phyloP scores from a whole-genome alignment of 495 filamentous ascomycete species.

The Neurospora cerealis region DNA sequence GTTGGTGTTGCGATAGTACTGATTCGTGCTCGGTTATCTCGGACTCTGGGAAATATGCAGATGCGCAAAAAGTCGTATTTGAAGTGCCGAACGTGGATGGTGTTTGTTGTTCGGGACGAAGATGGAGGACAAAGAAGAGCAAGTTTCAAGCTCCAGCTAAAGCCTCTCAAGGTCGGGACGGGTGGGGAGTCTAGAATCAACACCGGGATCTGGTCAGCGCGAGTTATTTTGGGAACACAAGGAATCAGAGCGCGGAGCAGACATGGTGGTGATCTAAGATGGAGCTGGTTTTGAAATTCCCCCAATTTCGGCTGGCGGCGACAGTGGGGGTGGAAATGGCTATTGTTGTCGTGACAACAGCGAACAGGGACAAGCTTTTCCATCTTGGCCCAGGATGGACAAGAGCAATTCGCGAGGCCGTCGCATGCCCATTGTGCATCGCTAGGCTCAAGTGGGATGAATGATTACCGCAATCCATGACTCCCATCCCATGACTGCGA shows the following conservation, averaged over 20 bases:
- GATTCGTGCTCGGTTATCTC: neutral
- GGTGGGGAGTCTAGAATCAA: neutral
- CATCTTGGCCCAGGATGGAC: neutral
- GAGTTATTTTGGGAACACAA: neutral
- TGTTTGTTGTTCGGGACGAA: neutral
- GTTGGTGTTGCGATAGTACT: neutral
- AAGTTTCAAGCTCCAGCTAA: neutral
- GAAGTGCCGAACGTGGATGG: neutral
- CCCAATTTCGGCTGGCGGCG: slow-evolving; percentile 16
- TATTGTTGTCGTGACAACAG: neutral
- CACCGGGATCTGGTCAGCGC: neutral
- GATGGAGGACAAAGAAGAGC: neutral
- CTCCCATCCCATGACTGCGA: neutral
- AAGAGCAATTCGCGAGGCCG: neutral
- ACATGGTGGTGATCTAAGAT: neutral
- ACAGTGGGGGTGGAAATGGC: slow-evolving; percentile 11
- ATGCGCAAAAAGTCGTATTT: neutral
- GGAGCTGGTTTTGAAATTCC: neutral
- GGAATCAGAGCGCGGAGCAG: neutral
- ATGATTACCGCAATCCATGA: neutral
- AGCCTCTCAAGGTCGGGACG: neutral
- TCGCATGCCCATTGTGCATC: neutral
- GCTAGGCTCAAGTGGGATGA: neutral
- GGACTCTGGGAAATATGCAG: neutral
- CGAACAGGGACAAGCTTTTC: neutral